These are phyloP conservation scores for Beauveria pseudobassiana DNA, from an alignment of 2,329 filamentous ascomycete genomes.

Conservation along the genomic window DNA sequence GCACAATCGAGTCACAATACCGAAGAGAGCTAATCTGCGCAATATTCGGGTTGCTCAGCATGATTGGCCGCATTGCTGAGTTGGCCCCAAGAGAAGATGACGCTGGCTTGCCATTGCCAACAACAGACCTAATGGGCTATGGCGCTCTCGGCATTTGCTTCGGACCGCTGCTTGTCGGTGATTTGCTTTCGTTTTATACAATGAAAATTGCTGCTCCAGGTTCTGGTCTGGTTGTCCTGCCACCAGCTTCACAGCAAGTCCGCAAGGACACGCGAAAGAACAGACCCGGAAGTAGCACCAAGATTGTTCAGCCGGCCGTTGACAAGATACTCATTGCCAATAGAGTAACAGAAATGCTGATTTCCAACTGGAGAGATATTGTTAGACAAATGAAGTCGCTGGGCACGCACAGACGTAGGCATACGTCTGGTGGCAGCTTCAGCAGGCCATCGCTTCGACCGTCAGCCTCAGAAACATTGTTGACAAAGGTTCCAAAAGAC, in stretches of 20 bases:
- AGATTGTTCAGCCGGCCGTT: slow-evolving; percentile 22
- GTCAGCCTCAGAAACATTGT: slow-evolving; percentile 34
- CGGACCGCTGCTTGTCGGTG: slow-evolving; percentile 54
- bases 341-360: slow-evolving; percentile 56
- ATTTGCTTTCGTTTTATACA: slow-evolving; percentile 45
- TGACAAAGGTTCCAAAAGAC: slow-evolving; percentile 29
- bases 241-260: slow-evolving; percentile 2
- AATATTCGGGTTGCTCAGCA: slow-evolving; percentile 57
- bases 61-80: slow-evolving; percentile 53
- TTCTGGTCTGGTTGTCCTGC: slow-evolving; percentile 26
- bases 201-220: slow-evolving; percentile 37
- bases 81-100: slow-evolving; percentile 43
- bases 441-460: slow-evolving; percentile 23
- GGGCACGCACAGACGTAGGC: slow-evolving; percentile 20
- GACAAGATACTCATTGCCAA: slow-evolving; percentile 54
- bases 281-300: background rate
- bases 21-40: slow-evolving; percentile 58
- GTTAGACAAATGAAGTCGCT: slow-evolving; percentile 51
- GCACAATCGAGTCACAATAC: slow-evolving; percentile 50
- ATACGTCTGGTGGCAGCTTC: slow-evolving; percentile 14
- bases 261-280: slow-evolving; percentile 1
- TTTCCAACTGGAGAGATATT: slow-evolving; percentile 57
- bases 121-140: slow-evolving; percentile 57
- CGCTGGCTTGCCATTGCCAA: slow-evolving; percentile 43
- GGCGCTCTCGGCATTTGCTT: slow-evolving; percentile 56